Evolutionary conservation across 2,329 filamentous ascomycete genomes (phyloP).

Genomic region (Nemania sp.): DNA sequence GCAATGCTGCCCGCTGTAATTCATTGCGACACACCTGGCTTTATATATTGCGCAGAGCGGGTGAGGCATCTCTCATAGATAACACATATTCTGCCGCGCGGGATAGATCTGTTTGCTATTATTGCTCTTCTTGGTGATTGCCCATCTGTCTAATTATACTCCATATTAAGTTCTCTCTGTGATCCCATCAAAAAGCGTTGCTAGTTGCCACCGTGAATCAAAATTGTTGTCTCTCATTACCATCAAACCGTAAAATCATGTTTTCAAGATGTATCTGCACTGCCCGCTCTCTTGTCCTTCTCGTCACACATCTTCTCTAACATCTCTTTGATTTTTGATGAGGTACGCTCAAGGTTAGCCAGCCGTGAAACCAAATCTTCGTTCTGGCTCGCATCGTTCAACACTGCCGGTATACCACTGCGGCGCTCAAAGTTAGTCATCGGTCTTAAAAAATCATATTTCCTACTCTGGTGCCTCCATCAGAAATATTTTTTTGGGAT

Average conservation of each 20-base stretch:
- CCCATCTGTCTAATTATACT: too few relatives aligned
- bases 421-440: not conserved
- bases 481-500: not conserved
- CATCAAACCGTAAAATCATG: conserved; percentile 26
- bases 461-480: not conserved
- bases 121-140: too few relatives aligned
- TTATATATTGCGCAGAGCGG: too few relatives aligned
- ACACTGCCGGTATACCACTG: conserved; percentile 51
- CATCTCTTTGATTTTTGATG: conserved; percentile 53
- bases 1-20: too few relatives aligned
- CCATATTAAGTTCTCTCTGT: too few relatives aligned
- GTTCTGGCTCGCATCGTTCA: conserved; percentile 51
- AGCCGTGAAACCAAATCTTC: conserved; percentile 50
- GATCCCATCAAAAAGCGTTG: too few relatives aligned
- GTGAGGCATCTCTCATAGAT: too few relatives aligned
- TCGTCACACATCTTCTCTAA: conserved; percentile 44
- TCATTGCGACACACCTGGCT: too few relatives aligned
- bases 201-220: too few relatives aligned
- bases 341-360: conserved; percentile 53
- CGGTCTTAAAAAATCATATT: not conserved
- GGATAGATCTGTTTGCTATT: too few relatives aligned
- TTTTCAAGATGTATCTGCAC: conserved; percentile 31
- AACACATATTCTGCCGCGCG: too few relatives aligned
- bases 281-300: conserved; percentile 34
- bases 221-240: too few relatives aligned